These are phyloP conservation scores for Suhomyces coccinellae DNA, from an alignment of 1,139 yeast genomes.

Conservation along the genomic window DNA sequence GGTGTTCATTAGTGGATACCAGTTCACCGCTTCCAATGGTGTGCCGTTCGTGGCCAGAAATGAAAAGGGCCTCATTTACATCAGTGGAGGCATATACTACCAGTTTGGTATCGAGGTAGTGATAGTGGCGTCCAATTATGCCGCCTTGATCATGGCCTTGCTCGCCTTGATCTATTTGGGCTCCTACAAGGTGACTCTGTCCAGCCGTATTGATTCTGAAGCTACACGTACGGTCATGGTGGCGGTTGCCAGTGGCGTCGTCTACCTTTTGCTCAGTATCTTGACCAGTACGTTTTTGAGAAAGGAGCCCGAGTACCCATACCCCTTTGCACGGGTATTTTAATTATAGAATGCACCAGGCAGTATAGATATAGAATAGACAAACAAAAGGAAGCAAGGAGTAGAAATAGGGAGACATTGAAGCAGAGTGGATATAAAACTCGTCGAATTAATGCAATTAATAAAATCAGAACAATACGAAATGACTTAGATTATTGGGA, in stretches of 20 bases:
- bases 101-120: conserved; percentile 71
- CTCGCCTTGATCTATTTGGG: conserved; percentile 43
- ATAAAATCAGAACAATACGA: too few relatives aligned
- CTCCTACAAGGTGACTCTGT: conserved; percentile 24
- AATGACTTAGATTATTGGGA: too few relatives aligned
- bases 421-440: too few relatives aligned
- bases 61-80: conserved; percentile 50
- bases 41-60: conserved; percentile 63
- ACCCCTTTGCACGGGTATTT: conserved; percentile 18
- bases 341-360: not conserved
- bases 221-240: conserved; percentile 20
- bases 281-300: conserved; percentile 42
- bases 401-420: not conserved
- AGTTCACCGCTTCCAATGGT: conserved; percentile 57
- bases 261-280: conserved; percentile 36
- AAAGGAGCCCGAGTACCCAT: conserved; percentile 46
- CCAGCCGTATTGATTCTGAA: conserved; percentile 23
- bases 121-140: conserved; percentile 50
- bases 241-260: conserved; percentile 18
- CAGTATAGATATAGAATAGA: not conserved
- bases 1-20: conserved; percentile 58
- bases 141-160: conserved; percentile 40
- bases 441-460: too few relatives aligned
- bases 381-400: not conserved
- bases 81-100: conserved; percentile 63